A percentile compares a stretch with the other conserved stretches of the same genome.
Conservation (phyloP, 2,329 filamentous ascomycete genomes). For the Aspergillus japonicus region DNA sequence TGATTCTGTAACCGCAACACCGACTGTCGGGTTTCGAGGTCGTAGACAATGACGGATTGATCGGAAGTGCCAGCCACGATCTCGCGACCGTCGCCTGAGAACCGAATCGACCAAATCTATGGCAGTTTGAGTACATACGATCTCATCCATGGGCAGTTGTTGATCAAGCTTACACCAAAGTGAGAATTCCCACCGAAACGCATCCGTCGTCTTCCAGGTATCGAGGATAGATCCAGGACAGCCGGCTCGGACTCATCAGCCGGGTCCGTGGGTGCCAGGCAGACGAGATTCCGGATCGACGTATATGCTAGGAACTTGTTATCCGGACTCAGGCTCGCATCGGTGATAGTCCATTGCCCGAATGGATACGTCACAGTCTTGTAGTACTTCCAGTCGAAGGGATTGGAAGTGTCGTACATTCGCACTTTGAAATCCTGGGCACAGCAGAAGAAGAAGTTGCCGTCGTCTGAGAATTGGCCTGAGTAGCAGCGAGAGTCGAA, state of each 20-base stretch:
- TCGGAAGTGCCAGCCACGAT: conserved; percentile 85
- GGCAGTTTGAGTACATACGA: conserved; percentile 17
- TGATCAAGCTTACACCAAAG: conserved; percentile 43
- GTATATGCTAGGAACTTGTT: conserved; percentile 91
- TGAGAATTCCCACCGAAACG: conserved; percentile 37
- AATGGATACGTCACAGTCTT: conserved; percentile 83
- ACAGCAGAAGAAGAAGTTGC: conserved; percentile 93
- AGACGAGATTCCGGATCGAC: conserved; percentile 80
- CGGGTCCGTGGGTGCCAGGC: conserved; percentile 82
- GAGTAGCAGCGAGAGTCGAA: conserved; percentile 86
- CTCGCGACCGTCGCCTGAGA: conserved; percentile 86
- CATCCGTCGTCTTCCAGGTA: conserved; percentile 44
- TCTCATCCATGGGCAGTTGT: background rate
- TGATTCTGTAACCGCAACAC: conserved; percentile 77
- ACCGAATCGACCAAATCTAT: conserved; percentile 84
- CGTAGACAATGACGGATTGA: conserved; percentile 81
- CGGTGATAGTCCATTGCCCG: conserved; percentile 94
- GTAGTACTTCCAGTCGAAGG: conserved; percentile 93
- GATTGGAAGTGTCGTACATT: conserved; percentile 97
- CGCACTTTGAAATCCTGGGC: conserved; percentile 91
- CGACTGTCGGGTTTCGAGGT: conserved; percentile 76
- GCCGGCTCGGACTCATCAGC: conserved; percentile 77
- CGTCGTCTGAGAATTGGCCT: conserved; percentile 94
- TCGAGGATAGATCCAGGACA: conserved; percentile 66
- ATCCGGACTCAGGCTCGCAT: conserved; percentile 86